phyloP scores from a whole-genome alignment of 169 alveolate genomes.

The Plasmodium chabaudi region DNA sequence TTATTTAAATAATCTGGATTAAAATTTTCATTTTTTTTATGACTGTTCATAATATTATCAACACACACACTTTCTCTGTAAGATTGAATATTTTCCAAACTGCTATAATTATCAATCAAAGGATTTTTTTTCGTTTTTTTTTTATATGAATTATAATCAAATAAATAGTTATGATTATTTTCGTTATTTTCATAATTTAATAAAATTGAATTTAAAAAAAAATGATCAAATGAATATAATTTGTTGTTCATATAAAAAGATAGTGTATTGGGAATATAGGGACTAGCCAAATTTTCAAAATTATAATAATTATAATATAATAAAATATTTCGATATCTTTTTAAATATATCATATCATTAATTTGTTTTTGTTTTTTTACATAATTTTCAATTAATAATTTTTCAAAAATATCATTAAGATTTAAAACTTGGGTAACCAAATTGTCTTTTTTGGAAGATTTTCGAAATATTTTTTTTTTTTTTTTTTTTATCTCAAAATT shows the following conservation, averaged over 20 bases:
- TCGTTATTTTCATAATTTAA: too few relatives aligned
- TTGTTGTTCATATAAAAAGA: conserved; percentile 35
- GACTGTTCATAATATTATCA: too few relatives aligned
- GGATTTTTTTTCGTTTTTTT: too few relatives aligned
- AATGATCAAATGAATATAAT: conserved; percentile 23
- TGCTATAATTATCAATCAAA: too few relatives aligned
- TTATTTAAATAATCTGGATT: too few relatives aligned
- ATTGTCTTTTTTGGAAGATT: neutral
- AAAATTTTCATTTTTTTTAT: too few relatives aligned
- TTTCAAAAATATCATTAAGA: conserved; percentile 2
- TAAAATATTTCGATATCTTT: conserved; percentile 39
- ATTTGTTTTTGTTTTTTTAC: conserved; percentile 6
- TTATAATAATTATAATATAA: conserved; percentile 50
- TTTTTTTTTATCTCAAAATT: neutral
- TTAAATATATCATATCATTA: conserved; percentile 52
- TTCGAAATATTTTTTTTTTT: conserved; percentile 1
- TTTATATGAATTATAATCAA: too few relatives aligned
- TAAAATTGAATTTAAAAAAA: conserved; percentile 2
- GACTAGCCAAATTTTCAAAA: conserved; percentile 45
- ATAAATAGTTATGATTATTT: too few relatives aligned
- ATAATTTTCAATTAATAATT: conserved; percentile 1
- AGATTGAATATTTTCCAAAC: too few relatives aligned
- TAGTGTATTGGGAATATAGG: conserved; percentile 44
- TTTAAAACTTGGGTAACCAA: neutral
- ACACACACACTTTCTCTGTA: too few relatives aligned